These are phyloP conservation scores for Triticum aestivum DNA, from an alignment of 176 grass and related monocot genomes.

Conservation along the genomic window IWGSC_CS_RefSeq_v2.1 NC_057798.1:762267551-762268050, in stretches of 20 bases:
- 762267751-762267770: neutral
- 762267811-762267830: neutral
- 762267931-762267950: neutral
- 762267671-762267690: neutral
- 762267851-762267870: neutral
- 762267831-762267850: neutral
- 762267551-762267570: no score
- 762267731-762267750: neutral
- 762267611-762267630: no score
- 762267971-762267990: neutral
- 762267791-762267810: neutral
- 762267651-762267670: no score
- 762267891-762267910: conserved; percentile 34
- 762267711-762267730: neutral
- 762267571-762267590: no score
- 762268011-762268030: neutral
- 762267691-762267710: neutral
- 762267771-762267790: neutral
- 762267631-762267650: no score
- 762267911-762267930: conserved; percentile 28
- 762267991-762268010: neutral
- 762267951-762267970: neutral
- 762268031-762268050: neutral
- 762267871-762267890: neutral
- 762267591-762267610: no score